phyloP scores from a whole-genome alignment of 148 eudicot species.

The Diospyros kaki region DNA sequence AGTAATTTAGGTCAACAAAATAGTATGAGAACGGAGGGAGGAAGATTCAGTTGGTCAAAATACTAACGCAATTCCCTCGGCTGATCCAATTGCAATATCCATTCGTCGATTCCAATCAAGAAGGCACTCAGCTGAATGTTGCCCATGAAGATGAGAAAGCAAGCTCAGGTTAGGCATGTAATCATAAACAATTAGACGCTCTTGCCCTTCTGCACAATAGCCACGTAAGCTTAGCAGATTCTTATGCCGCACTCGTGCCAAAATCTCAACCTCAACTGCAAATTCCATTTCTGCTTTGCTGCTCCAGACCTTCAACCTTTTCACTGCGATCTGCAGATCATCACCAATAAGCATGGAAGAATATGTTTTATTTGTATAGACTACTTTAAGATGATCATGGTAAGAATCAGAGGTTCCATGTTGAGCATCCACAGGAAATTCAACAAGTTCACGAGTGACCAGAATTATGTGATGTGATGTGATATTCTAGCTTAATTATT shows the following conservation, averaged over 20 bases:
- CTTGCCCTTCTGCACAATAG: slow-evolving; percentile 92
- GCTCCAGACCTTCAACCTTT: slow-evolving; percentile 87
- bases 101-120: slow-evolving; percentile 84
- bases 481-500: too few species aligned
- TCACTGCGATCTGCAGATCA: slow-evolving; percentile 79
- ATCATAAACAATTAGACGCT: slow-evolving; percentile 83
- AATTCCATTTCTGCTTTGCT: slow-evolving; percentile 82
- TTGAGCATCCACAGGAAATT: background rate
- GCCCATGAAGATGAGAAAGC: slow-evolving; percentile 85
- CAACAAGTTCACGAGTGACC: background rate
- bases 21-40: background rate
- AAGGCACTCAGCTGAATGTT: slow-evolving; percentile 73
- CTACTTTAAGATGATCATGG: too few species aligned
- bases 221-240: slow-evolving; percentile 79
- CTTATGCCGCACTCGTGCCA: slow-evolving; percentile 82
- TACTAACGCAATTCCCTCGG: slow-evolving; percentile 84
- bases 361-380: background rate
- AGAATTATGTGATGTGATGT: background rate
- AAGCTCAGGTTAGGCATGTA: slow-evolving; percentile 87
- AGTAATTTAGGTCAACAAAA: background rate
- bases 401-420: too few species aligned
- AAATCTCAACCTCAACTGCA: slow-evolving; percentile 73
- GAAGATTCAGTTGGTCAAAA: background rate
- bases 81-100: slow-evolving; percentile 81
- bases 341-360: background rate